These are phyloP conservation scores for Medicago arabica DNA, from an alignment of 306 rosid species.

Conservation along the genomic window DNA sequence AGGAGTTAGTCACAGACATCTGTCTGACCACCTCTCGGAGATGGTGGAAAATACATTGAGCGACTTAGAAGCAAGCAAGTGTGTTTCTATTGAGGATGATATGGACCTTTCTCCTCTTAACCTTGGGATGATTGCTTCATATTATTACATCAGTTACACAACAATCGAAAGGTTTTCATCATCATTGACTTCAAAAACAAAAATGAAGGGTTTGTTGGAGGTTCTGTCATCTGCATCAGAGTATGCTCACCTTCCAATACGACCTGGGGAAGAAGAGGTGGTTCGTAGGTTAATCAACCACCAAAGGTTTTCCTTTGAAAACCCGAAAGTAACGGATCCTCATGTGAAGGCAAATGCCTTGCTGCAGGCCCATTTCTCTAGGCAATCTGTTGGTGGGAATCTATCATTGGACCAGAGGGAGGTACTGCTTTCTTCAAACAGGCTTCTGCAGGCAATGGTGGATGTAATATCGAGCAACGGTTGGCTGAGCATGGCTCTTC, in stretches of 20 bases:
- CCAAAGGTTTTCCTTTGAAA: constrained; percentile 90
- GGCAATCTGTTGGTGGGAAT: constrained; percentile 82
- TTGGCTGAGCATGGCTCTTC: constrained; percentile 84
- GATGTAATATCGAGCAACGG: constrained; percentile 94
- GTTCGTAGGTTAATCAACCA: constrained; percentile 86
- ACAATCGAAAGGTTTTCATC: constrained; percentile 91
- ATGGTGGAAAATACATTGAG: constrained; percentile 83
- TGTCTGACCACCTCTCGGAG: constrained; percentile 93
- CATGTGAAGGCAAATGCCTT: constrained; percentile 85
- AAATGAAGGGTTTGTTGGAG: constrained; percentile 93
- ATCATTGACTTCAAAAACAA: constrained; percentile 78
- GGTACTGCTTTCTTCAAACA: constrained; percentile 85
- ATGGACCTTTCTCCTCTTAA: constrained; percentile 85
- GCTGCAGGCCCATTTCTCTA: constrained; percentile 91
- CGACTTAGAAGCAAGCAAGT: constrained; percentile 85
- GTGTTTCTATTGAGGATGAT: constrained; percentile 77
- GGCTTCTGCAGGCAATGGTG: constrained; percentile 94
- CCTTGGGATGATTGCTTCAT: constrained; percentile 93
- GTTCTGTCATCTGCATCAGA: constrained; percentile 83
- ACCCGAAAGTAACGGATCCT: constrained; percentile 81
- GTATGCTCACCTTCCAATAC: constrained; percentile 82
- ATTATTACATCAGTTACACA: constrained; percentile 85
- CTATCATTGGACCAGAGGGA: constrained; percentile 84
- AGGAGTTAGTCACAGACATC: constrained; percentile 94
- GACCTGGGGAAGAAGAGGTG: constrained; percentile 93